Percentiles rank a stretch among this genome's conserved stretches.
phyloP scores from a whole-genome alignment of 176 grass and related monocot species.

The Oryza glumipatula region DNA sequence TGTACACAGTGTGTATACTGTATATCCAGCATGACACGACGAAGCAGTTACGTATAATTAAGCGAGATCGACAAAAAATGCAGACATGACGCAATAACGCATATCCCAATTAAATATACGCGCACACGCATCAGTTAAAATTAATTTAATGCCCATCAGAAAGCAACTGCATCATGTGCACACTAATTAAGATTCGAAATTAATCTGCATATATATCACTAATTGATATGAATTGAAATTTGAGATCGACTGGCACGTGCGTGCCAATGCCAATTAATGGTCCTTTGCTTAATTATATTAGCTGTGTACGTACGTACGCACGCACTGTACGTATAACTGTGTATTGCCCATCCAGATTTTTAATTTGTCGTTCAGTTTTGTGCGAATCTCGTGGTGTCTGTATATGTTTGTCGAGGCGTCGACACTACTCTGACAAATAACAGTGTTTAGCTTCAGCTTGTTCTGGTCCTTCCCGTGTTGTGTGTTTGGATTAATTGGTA shows the following conservation, averaged over 20 bases:
- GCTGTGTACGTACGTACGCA: neutral
- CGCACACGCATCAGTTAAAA: neutral
- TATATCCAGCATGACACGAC: neutral
- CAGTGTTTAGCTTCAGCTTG: neutral
- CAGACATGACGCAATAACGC: too few relatives aligned
- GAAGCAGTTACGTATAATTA: neutral
- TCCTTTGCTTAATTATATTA: neutral
- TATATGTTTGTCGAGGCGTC: neutral
- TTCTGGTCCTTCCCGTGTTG: neutral
- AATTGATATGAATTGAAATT: neutral
- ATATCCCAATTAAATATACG: neutral
- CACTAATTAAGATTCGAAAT: neutral
- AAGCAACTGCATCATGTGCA: neutral
- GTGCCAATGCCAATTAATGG: neutral
- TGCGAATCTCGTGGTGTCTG: neutral
- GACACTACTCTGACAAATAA: neutral
- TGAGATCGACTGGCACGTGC: neutral
- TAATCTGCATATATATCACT: neutral
- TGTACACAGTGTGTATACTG: neutral
- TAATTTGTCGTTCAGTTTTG: too few relatives aligned
- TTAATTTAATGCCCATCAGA: neutral
- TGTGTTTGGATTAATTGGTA: neutral
- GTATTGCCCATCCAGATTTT: neutral
- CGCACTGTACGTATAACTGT: neutral
- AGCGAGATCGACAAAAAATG: neutral